phyloP scores from a whole-genome alignment of 257 asterid genomes.

The Marsdenia floribunda region DNA sequence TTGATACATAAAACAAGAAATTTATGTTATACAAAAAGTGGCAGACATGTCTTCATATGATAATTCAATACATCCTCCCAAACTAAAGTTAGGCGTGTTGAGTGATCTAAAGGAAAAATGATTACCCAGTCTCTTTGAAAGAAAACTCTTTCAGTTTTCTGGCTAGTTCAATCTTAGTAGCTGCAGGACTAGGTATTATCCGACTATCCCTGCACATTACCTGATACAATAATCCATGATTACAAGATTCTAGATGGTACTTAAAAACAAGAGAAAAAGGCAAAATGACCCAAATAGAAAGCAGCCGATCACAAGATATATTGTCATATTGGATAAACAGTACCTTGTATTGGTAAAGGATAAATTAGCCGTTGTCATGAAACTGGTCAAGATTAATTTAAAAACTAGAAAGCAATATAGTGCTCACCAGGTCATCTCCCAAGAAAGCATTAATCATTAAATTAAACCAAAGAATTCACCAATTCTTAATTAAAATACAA shows the following conservation, averaged over 20 bases:
- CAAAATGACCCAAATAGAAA: background rate
- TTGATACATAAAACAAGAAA: background rate
- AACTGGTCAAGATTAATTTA: no score
- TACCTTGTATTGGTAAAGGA: constrained; percentile 96
- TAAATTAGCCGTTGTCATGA: no score
- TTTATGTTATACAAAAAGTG: background rate
- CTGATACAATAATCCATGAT: constrained; percentile 30
- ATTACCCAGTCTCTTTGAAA: constrained; percentile 88
- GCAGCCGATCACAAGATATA: background rate
- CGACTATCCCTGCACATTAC: constrained; percentile 99
- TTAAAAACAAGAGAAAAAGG: background rate
- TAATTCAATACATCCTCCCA: background rate
- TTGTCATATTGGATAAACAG: background rate
- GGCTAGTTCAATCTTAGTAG: constrained; percentile 92
- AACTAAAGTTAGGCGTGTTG: no score
- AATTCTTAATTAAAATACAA: no score
- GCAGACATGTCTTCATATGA: background rate
- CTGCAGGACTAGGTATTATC: constrained; percentile 94
- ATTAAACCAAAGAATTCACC: no score
- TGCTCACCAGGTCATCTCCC: no score
- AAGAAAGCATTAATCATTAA: no score
- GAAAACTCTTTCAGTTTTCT: constrained; percentile 87
- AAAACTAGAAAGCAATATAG: no score
- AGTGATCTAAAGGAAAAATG: background rate
- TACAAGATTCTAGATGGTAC: background rate